phyloP scores from a whole-genome alignment of 352 stramenopile species.

The Hyaloperonospora arabidopsidis region DNA sequence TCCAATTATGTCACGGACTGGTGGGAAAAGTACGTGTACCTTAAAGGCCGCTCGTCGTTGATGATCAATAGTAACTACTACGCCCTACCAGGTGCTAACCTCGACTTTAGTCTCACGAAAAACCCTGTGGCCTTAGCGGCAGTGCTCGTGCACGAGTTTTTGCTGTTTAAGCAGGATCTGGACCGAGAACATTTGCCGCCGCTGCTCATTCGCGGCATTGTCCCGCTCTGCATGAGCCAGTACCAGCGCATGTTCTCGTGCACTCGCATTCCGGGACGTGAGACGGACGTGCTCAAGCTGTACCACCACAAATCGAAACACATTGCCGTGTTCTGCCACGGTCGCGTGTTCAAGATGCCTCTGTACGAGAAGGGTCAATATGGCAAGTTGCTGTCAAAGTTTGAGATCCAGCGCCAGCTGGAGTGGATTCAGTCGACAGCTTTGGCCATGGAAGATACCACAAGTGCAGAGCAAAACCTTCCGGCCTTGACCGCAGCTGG shows the following conservation, averaged over 20 bases:
- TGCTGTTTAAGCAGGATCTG: constrained; percentile 83
- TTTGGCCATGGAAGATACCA: constrained; percentile 26
- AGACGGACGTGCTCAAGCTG: constrained; percentile 76
- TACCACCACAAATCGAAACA: constrained; percentile 76
- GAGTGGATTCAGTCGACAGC: constrained; percentile 58
- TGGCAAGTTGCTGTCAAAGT: constrained; percentile 62
- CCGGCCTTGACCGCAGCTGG: constrained; percentile 72
- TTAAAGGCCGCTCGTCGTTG: constrained; percentile 80
- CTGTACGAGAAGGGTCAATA: constrained; percentile 75
- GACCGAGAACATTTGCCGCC: constrained; percentile 77
- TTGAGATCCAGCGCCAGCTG: constrained; percentile 76
- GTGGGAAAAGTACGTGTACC: constrained; percentile 88
- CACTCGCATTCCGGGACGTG: constrained; percentile 80
- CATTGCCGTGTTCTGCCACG: constrained; percentile 79
- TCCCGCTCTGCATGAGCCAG: constrained; percentile 87
- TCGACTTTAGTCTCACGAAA: constrained; percentile 51
- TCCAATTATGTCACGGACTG: constrained; percentile 88
- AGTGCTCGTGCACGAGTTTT: constrained; percentile 63
- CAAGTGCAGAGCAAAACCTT: constrained; percentile 46
- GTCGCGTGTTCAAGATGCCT: constrained; percentile 85
- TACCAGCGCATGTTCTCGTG: constrained; percentile 87
- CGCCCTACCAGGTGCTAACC: constrained; percentile 55
- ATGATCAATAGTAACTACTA: constrained; percentile 93
- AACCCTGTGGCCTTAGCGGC: constrained; percentile 64
- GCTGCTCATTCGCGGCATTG: constrained; percentile 76